A percentile compares a stretch with the other conserved stretches of the same genome.
Conservation (phyloP, 257 asterid species). For the Fraxinus americana region DNA sequence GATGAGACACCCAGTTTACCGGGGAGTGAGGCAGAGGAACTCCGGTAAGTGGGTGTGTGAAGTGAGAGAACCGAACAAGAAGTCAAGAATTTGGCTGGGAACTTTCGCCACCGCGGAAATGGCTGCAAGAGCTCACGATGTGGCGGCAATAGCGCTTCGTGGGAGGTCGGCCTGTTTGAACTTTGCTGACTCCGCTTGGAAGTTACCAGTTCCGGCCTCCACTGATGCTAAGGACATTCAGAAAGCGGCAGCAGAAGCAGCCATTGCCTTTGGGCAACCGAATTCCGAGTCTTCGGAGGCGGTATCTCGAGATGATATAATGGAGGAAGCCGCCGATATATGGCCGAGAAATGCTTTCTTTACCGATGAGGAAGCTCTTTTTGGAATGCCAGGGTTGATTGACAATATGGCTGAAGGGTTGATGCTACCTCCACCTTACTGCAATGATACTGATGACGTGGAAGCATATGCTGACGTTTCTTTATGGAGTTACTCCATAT, state of each 20-base stretch:
- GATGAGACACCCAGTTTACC: slow-evolving; percentile 66
- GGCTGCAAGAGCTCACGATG: slow-evolving; percentile 84
- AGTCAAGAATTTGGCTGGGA: slow-evolving; percentile 71
- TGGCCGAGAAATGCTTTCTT: slow-evolving; percentile 22
- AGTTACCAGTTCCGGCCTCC: slow-evolving; percentile 59
- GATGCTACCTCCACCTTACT: slow-evolving; percentile 54
- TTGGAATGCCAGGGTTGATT: slow-evolving; percentile 54
- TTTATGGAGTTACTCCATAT: slow-evolving; percentile 51
- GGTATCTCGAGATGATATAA: not conserved
- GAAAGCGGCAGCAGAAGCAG: slow-evolving; percentile 65
- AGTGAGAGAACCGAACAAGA: slow-evolving; percentile 67
- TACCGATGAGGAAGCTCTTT: slow-evolving; percentile 54
- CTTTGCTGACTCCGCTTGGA: slow-evolving; percentile 69
- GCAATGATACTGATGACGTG: slow-evolving; percentile 22
- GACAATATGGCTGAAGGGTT: slow-evolving; percentile 57
- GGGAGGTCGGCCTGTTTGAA: slow-evolving; percentile 73
- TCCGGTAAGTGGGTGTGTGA: slow-evolving; percentile 71
- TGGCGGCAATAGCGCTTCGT: slow-evolving; percentile 60
- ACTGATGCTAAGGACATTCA: slow-evolving; percentile 52
- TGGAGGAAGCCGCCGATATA: slow-evolving; percentile 4
- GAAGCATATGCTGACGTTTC: slow-evolving; percentile 40
- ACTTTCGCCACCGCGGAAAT: slow-evolving; percentile 64
- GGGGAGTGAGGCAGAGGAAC: slow-evolving; percentile 57
- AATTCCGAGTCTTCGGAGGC: not conserved
- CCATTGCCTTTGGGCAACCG: slow-evolving; percentile 45